Percentiles rank a stretch among this genome's conserved stretches.
These are phyloP conservation scores for Alisma plantagoaquatica DNA, from an alignment of 106 monocot genomes.

Conservation along the genomic window DNA sequence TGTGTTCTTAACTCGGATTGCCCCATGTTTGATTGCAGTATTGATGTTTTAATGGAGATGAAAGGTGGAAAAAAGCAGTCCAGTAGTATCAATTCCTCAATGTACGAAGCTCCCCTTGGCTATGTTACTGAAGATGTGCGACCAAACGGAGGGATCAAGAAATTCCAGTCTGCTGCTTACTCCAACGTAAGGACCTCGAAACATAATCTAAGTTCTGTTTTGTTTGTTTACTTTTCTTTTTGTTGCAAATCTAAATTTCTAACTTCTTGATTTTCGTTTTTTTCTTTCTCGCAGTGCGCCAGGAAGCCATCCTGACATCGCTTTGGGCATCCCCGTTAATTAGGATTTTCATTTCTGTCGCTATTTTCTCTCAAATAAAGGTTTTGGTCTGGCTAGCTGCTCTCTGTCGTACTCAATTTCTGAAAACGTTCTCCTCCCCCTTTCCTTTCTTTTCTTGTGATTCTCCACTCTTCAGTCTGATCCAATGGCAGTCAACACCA, in stretches of 20 bases:
- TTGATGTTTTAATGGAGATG: conserved; percentile 84
- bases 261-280: conserved; percentile 1
- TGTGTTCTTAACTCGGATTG: too few species aligned
- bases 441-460: too few species aligned
- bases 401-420: conserved; percentile 11
- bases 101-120: conserved; percentile 19
- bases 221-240: too few species aligned
- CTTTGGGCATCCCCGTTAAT: conserved; percentile 20
- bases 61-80: conserved; percentile 70
- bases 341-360: conserved; percentile 25
- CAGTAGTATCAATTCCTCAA: conserved; percentile 12
- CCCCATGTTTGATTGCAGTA: too few species aligned
- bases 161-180: conserved; percentile 16
- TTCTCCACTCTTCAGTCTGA: neutral
- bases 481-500: too few species aligned
- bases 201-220: neutral
- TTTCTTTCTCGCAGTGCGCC: conserved; percentile 77
- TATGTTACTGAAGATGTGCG: conserved; percentile 18
- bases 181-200: conserved; percentile 9
- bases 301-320: conserved; percentile 77
- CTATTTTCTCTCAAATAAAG: neutral
- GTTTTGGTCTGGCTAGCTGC: conserved; percentile 35
- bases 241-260: neutral
- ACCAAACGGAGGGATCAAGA: conserved; percentile 15
- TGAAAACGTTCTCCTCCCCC: conserved; percentile 1